Base-by-base conservation (phyloP, 768 basidiomycete species). In the Mycena latifolia region DNA sequence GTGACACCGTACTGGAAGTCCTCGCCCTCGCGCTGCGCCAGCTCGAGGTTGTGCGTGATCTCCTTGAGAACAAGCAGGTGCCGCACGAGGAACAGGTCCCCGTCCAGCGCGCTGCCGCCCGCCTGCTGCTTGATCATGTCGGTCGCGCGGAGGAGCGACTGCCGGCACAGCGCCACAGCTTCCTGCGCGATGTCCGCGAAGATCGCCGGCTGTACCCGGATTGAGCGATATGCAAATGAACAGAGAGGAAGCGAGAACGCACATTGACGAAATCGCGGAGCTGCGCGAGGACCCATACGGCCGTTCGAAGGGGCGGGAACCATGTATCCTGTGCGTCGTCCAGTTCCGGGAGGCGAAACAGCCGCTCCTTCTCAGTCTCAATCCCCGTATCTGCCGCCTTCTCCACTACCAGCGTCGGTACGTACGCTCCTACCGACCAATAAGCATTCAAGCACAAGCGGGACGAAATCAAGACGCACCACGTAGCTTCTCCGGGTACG, bases 101-200 rank as follows among this genome's bases (percentile, higher is more conserved):
- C 93, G 69, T 98, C 95, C 10, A 93, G 77, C 7, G 76, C 72
- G 52, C 81, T 78, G 9, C 79, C 69, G 82, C 82, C 53, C 85
- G 86, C 31, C 73, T 63, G 61, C 50, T 76, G 76, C 25, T 85
- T 82, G 53, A 98, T 82, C 24, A 84, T 79, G n/a, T 91, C 85
- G 0, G 92, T 85, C 0, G 93, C 95, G 7, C 85, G 77, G 37
- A 92, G 82, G 5, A 99, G 85, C 0, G 96, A 97, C 63, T 91
- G 85, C 37, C 91, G 88, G 75, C 96, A 97, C 5, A 95, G 81
- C 15, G 86, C 83, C 33, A 98, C 85, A 0, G 96, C 94, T 79
- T 98, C 96, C 78, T 96, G 94, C 0, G 97, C 96, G 43, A 99
- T 93, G 76, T 99, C 98, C 71, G 96, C 93, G 63, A 98, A 99